These are phyloP conservation scores for Remersonia thermophila DNA, from an alignment of 2,329 filamentous ascomycete species.

Conservation along the genomic window DNA sequence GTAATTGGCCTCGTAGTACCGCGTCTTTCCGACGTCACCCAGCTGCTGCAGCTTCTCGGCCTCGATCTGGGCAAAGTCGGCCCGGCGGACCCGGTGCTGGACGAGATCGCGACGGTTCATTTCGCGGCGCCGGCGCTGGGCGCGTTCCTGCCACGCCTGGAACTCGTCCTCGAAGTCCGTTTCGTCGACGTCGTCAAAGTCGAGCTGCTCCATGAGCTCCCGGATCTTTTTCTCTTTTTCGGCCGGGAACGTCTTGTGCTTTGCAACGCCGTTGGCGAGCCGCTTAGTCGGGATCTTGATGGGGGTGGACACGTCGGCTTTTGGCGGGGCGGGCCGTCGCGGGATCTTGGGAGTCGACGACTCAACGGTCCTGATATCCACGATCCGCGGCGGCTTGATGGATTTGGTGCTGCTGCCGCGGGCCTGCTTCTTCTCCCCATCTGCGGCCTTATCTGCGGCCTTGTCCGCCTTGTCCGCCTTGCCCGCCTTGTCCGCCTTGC, in stretches of 20 bases:
- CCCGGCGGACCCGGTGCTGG: slow-evolving; percentile 50
- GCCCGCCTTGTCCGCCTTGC: slow-evolving; percentile 15
- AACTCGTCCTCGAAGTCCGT: slow-evolving; percentile 33
- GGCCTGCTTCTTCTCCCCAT: slow-evolving; percentile 25
- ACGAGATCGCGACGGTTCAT: slow-evolving; percentile 49
- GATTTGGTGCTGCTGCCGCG: slow-evolving; percentile 30
- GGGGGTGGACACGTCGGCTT: slow-evolving; percentile 32
- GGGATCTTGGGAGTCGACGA: slow-evolving; percentile 32
- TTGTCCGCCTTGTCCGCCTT: slow-evolving; percentile 18
- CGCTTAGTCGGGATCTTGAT: slow-evolving; percentile 42
- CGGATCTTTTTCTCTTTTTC: slow-evolving; percentile 60
- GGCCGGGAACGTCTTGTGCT: slow-evolving; percentile 37
- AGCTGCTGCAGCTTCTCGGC: slow-evolving; percentile 55
- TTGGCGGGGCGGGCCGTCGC: slow-evolving; percentile 37
- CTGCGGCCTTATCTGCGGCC: slow-evolving; percentile 13
- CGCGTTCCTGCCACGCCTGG: slow-evolving; percentile 39
- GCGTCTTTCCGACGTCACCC: slow-evolving; percentile 57
- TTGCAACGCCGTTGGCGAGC: slow-evolving; percentile 46
- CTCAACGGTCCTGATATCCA: slow-evolving; percentile 38
- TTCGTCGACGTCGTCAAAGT: slow-evolving; percentile 31
- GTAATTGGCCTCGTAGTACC: slow-evolving; percentile 67
- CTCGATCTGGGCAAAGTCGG: slow-evolving; percentile 46
- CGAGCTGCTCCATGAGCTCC: slow-evolving; percentile 42
- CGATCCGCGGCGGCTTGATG: slow-evolving; percentile 30
- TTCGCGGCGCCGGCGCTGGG: slow-evolving; percentile 56